Evolutionary conservation across 176 grass and related monocot species (phyloP).

Genomic region (Themeda triandra): DNA sequence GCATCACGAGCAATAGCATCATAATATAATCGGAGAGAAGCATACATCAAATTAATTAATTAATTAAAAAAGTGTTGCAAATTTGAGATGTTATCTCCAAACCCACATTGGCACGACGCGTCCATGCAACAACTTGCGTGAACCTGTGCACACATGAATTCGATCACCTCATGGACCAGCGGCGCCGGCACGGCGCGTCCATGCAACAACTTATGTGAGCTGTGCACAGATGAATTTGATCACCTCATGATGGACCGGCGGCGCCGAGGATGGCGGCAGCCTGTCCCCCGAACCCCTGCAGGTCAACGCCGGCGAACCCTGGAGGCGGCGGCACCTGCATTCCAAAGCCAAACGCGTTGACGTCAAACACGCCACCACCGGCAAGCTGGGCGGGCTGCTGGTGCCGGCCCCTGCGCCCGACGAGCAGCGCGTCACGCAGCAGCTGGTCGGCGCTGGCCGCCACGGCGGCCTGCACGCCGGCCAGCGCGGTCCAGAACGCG

Average conservation of each 20-base stretch:
- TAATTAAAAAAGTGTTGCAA: not conserved
- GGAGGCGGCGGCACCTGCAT: not conserved
- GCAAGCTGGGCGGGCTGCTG: not conserved
- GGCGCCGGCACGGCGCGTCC: not conserved
- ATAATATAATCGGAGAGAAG: not conserved
- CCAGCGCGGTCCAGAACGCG: not conserved
- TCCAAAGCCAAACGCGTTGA: not conserved
- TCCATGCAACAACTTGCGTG: not conserved
- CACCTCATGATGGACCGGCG: not conserved
- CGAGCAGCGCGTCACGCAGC: constrained; percentile 19
- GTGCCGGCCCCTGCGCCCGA: constrained; percentile 10
- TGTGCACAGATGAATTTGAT: not conserved
- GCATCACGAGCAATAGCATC: not conserved
- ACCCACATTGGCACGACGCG: not conserved
- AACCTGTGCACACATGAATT: not conserved
- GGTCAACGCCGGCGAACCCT: not conserved
- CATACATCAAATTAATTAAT: not conserved
- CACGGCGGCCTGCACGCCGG: not conserved
- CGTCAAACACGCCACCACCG: not conserved
- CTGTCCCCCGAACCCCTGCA: not conserved
- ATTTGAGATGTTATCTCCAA: not conserved
- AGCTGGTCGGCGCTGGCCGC: constrained; percentile 1
- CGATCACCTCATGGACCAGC: not conserved
- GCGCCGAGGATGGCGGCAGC: not conserved
- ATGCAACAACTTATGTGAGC: not conserved